Evolutionary conservation across 495 filamentous ascomycete genomes (phyloP).

Genomic region (Daldinia caldariorum): DNA sequence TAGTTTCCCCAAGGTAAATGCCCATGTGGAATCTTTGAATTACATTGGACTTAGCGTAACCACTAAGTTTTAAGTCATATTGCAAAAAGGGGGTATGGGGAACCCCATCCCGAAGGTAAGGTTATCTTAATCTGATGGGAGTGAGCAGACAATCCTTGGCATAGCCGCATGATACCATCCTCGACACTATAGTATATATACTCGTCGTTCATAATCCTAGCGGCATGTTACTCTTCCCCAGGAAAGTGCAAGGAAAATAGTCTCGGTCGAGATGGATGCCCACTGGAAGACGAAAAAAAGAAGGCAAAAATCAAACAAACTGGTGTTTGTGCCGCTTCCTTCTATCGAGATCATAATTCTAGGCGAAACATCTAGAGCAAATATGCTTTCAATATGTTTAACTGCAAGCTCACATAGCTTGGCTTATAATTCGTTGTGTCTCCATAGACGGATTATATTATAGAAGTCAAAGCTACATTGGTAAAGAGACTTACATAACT

Average conservation of each 20-base stretch:
- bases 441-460: no score
- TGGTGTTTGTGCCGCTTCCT: neutral
- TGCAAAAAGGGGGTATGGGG: constrained; percentile 1
- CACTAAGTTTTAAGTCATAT: neutral
- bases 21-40: neutral
- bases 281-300: neutral
- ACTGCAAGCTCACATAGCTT: no score
- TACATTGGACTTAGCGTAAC: neutral
- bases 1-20: neutral
- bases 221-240: neutral
- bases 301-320: neutral
- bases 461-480: no score
- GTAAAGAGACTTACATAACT: no score
- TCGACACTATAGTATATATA: neutral
- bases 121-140: neutral
- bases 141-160: neutral
- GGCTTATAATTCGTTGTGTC: no score
- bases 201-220: neutral
- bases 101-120: neutral
- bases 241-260: neutral
- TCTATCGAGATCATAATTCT: neutral
- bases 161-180: neutral
- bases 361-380: no score
- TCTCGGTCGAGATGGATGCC: neutral
- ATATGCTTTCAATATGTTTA: no score